A percentile compares a stretch with the other conserved stretches of the same genome.
These are phyloP conservation scores for Akanthomyces lecanii DNA, from an alignment of 2,329 filamentous ascomycete species.

Conservation along the genomic window DNA sequence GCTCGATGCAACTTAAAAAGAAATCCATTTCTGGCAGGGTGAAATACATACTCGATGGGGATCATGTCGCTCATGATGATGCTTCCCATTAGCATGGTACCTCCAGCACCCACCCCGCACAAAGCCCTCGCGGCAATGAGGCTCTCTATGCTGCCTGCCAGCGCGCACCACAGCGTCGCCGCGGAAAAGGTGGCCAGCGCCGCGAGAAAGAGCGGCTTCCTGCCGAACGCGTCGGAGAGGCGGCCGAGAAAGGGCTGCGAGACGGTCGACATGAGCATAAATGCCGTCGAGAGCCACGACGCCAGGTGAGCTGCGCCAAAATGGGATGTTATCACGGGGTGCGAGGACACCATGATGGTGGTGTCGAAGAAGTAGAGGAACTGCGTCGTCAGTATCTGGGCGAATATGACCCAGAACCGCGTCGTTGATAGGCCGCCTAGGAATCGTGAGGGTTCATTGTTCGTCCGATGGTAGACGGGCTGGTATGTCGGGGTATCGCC, in stretches of 20 bases:
- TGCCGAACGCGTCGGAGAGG: constrained; percentile 68
- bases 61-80: constrained; percentile 73
- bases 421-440: constrained; percentile 42
- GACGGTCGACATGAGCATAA: constrained; percentile 70
- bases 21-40: neutral
- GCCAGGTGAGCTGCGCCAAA: constrained; percentile 74
- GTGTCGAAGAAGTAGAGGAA: constrained; percentile 66
- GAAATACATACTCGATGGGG: constrained; percentile 56
- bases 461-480: neutral
- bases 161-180: constrained; percentile 65
- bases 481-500: neutral
- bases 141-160: constrained; percentile 61
- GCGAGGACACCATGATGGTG: constrained; percentile 76
- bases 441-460: constrained; percentile 25
- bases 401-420: constrained; percentile 61
- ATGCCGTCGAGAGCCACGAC: constrained; percentile 78
- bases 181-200: constrained; percentile 57
- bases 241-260: constrained; percentile 73
- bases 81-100: constrained; percentile 62
- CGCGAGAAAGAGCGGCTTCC: constrained; percentile 62
- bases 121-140: constrained; percentile 45
- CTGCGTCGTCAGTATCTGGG: constrained; percentile 51
- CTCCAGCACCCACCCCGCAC: constrained; percentile 65
- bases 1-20: neutral
- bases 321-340: constrained; percentile 77